Evolutionary conservation across 2,329 filamentous ascomycete species (phyloP), one percentile per base, ranked within the genome.

Genomic region (Aspergillus sp.): DNA sequence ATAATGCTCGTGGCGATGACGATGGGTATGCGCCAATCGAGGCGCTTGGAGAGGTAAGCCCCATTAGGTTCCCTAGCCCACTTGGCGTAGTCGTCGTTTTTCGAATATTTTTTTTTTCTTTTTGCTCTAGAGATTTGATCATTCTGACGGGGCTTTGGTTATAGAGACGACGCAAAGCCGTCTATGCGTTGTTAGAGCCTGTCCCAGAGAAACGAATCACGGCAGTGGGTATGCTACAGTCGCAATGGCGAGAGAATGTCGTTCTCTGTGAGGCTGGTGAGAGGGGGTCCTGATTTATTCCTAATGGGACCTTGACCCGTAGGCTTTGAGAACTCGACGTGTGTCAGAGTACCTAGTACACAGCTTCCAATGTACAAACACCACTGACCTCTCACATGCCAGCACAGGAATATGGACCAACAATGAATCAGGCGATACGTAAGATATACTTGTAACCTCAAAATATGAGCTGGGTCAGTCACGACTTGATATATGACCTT

Each of bases 141-240:
- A 13, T 38, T 5, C 9, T 15, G 7, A 15, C 55, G 6, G 34
- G 56, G 53, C 15, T 66, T 23, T 38, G 15, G 9, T 15, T 1
- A 11, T 54, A 65, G 54, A 53, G 66, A 53, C 68, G 60, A 54
- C 68, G 72, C 2, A 72, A 70, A 54, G 65, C 69, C 3, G 65
- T 74, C 9, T 75, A 74, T 57, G 71, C 72, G 4, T 74, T 75
- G 69, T 28, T 75, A 7, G 59, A 74, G 51, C 72, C 72, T 1
- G 63, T 63, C 46, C 31, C 69, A 3, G 43, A 38, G n/a, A 64
- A 62, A 23, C 65, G 73, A 4, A 72, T 74, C 17, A 70, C 66
- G 15, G 63, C 69, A 2, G 43, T 30, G 1, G 64, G 66, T 4
- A 65, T 70, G 45, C 48, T 74, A 3, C 62, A 61, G 4, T 72